Evolutionary conservation across 2,329 filamentous ascomycete species (phyloP).

Genomic region (Colletotrichum sp.): DNA sequence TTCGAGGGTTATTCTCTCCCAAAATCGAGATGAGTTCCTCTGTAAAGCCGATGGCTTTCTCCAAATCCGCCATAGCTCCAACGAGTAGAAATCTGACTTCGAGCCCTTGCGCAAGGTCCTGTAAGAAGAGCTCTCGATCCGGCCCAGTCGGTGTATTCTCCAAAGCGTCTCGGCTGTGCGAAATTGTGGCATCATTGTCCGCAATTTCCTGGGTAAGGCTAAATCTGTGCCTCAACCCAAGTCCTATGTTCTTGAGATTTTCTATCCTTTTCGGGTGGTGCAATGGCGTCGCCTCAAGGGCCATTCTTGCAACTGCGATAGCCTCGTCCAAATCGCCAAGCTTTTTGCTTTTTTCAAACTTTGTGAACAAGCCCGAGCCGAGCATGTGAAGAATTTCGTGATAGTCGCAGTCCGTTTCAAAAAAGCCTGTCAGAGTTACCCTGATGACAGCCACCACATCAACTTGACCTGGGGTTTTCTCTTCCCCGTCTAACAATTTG

Average conservation of each 20-base stretch:
- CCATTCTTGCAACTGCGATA: neutral
- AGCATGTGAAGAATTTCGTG: neutral
- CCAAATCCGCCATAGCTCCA: neutral
- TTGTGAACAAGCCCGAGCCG: rapidly evolving
- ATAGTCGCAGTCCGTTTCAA: rapidly evolving
- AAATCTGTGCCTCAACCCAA: neutral
- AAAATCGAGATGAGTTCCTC: too few relatives aligned
- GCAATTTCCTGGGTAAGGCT: rapidly evolving
- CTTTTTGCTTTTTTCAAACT: neutral
- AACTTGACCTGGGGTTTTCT: too few relatives aligned
- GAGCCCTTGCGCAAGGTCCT: neutral
- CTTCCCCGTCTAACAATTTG: too few relatives aligned
- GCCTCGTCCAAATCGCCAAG: neutral
- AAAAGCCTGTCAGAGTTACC: too few relatives aligned
- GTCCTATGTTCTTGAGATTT: neutral
- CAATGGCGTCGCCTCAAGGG: neutral
- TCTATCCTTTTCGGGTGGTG: rapidly evolving
- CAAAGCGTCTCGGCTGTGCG: neutral
- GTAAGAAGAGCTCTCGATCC: rapidly evolving
- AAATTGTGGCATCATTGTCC: neutral
- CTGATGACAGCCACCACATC: too few relatives aligned
- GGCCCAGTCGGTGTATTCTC: rapidly evolving
- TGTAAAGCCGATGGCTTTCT: neutral
- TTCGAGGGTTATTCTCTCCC: neutral
- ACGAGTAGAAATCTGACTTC: neutral